Base-by-base conservation (phyloP, 1,139 yeast species). In the Sugiyamaella pinicola region DNA sequence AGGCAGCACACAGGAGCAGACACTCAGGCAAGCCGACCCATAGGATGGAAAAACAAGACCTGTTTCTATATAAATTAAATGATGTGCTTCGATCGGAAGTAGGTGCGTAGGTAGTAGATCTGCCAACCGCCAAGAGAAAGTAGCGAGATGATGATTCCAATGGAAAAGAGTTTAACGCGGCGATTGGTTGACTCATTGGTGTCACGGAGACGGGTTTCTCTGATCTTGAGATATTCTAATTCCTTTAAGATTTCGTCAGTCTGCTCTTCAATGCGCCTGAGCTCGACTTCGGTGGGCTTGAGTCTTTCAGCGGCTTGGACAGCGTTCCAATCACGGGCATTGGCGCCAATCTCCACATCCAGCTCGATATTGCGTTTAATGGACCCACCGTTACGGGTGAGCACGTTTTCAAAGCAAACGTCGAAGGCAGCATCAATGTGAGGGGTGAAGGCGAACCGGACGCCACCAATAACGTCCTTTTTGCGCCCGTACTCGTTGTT, bases 281-380 rank as follows among this genome's bases (percentile, higher is more conserved):
- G 78, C 65, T 88, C 96, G 52, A 90, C 84, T 72, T 93, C 99
- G 47, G 85, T 82, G 9, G 99, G 98, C 74, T 87, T 88, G 72
- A 93, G 83, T 69, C 89, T 88, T 72, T 91, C 98, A 45, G 87
- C 81, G 38, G 96, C 91, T 74, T 91, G 97, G 59, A 90, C 77
- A 24, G 95, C 90, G 68, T 89, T 89, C 98, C 98, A 93, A 73
- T 93, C 98, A 72, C 98, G 85, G 38, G 98, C 98, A 63, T 91
- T 89, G 52, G 97, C 87, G 31, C 99, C 99, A 60, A 91, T 85
- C 71, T 93, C 98, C 55, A 93, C 86, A 61, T 91, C 97, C 65
- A 93, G 77, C 67, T 90, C 97, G 62, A 93, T 76, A 54, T 84
- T 84, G 41, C 78, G 68, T 49, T 55, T 54, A 39, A 63, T 55